A percentile compares a stretch with the other conserved stretches of the same genome.
Conservation (phyloP, 768 basidiomycete species). For the Leccinum imitatum region DNA sequence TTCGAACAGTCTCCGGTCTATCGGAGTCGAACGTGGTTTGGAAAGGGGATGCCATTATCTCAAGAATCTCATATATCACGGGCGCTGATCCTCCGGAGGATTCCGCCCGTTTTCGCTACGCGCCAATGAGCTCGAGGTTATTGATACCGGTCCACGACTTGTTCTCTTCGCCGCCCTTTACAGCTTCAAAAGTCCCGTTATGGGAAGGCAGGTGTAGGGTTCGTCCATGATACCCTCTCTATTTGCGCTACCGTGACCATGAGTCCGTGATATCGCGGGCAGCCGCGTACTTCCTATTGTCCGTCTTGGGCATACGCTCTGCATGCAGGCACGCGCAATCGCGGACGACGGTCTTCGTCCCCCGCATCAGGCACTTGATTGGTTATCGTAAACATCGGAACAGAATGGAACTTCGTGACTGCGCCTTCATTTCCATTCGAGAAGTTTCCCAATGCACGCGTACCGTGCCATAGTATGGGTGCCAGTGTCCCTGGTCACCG, state of each 20-base stretch:
- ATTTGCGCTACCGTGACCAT: neutral
- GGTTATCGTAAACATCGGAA: neutral
- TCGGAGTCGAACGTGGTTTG: neutral
- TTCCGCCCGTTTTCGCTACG: neutral
- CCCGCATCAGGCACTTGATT: neutral
- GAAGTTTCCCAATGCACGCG: neutral
- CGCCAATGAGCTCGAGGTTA: neutral
- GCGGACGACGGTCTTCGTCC: neutral
- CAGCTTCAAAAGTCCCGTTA: neutral
- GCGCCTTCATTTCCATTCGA: neutral
- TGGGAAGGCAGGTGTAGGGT: slow-evolving; percentile 1
- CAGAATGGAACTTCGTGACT: neutral
- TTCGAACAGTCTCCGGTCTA: neutral
- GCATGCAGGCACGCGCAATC: neutral
- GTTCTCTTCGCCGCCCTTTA: neutral
- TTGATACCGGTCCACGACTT: neutral
- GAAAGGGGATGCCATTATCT: slow-evolving; percentile 3
- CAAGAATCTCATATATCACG: neutral
- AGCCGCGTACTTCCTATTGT: neutral
- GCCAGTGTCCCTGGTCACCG: neutral
- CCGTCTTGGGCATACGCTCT: neutral
- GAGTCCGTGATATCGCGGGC: neutral
- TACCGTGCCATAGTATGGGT: neutral
- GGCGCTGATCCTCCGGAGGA: neutral
- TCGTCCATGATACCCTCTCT: neutral